phyloP scores from a whole-genome alignment of 495 filamentous ascomycete species.

The Aspergillus saccharolyticus region DNA sequence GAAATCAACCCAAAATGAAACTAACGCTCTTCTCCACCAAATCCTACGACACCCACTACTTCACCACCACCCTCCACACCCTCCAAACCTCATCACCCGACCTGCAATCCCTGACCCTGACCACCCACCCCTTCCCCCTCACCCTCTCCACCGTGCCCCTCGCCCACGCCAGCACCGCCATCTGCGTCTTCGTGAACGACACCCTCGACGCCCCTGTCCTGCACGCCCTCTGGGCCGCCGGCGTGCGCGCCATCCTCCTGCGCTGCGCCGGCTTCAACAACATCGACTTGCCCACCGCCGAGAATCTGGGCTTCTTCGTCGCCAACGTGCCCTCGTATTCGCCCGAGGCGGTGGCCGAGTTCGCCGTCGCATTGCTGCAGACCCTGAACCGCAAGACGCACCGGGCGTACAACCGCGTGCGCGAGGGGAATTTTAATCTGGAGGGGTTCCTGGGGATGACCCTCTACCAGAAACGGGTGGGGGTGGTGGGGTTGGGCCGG shows the following conservation, averaged over 20 bases:
- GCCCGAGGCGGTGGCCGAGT: slow-evolving; percentile 70
- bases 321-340: slow-evolving; percentile 65
- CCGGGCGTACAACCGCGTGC: slow-evolving; percentile 65
- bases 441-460: slow-evolving; percentile 59
- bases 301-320: slow-evolving; percentile 55
- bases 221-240: slow-evolving; percentile 37
- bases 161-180: slow-evolving; percentile 48
- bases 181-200: slow-evolving; percentile 73
- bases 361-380: slow-evolving; percentile 61
- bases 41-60: slow-evolving; percentile 53
- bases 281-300: slow-evolving; percentile 54
- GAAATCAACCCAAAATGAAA: slow-evolving; percentile 51
- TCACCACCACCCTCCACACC: slow-evolving; percentile 27
- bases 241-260: slow-evolving; percentile 54
- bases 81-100: slow-evolving; percentile 15
- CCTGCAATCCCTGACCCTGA: slow-evolving; percentile 29
- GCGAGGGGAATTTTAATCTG: slow-evolving; percentile 67
- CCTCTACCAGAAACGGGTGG: slow-evolving; percentile 54
- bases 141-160: slow-evolving; percentile 52
- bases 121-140: slow-evolving; percentile 54
- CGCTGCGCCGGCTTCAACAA: slow-evolving; percentile 72
- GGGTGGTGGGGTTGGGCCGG: slow-evolving; percentile 32
- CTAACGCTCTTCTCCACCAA: slow-evolving; percentile 60
- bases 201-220: slow-evolving; percentile 48
- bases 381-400: slow-evolving; percentile 68